Evolutionary conservation across 441 rosid species (phyloP).

Genomic region (Eruca vesicaria): DNA sequence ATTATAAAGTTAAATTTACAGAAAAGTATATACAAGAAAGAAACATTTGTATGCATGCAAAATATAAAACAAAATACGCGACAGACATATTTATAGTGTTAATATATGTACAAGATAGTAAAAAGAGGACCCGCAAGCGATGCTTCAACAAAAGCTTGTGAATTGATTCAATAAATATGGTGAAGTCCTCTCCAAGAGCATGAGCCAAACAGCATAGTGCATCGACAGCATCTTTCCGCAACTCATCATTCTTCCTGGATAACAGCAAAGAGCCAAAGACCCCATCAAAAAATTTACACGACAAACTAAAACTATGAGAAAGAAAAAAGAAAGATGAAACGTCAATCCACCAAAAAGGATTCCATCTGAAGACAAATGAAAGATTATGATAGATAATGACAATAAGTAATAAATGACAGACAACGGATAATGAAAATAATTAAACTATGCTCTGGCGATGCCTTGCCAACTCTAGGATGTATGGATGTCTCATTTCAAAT

Average conservation of each 20-base stretch:
- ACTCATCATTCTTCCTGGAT: slow-evolving; percentile 86
- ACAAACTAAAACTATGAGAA: neutral
- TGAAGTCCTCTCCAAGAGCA: slow-evolving; percentile 98
- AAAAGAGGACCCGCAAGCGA: slow-evolving; percentile 59
- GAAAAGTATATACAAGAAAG: neutral
- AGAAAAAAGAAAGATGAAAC: neutral
- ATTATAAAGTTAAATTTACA: slow-evolving; percentile 10
- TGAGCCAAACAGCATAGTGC: slow-evolving; percentile 98
- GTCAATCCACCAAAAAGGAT: slow-evolving; percentile 5
- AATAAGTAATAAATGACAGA: neutral
- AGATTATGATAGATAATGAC: slow-evolving; percentile 1
- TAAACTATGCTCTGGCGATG: neutral
- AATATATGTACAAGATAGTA: slow-evolving; percentile 6
- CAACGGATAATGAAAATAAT: neutral
- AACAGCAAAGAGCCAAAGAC: slow-evolving; percentile 15
- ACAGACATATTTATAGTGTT: neutral
- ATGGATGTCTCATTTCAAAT: slow-evolving; percentile 10
- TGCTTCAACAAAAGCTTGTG: slow-evolving; percentile 85
- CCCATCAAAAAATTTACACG: neutral
- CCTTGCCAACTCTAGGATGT: slow-evolving; percentile 4
- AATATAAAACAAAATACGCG: neutral
- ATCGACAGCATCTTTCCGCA: slow-evolving; percentile 94
- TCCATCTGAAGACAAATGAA: slow-evolving; percentile 7
- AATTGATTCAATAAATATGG: slow-evolving; percentile 92
- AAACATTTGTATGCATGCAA: neutral